These are phyloP conservation scores for Oryza glaberrima DNA, from an alignment of 176 grass and related monocot species.

Conservation along the genomic window DNA sequence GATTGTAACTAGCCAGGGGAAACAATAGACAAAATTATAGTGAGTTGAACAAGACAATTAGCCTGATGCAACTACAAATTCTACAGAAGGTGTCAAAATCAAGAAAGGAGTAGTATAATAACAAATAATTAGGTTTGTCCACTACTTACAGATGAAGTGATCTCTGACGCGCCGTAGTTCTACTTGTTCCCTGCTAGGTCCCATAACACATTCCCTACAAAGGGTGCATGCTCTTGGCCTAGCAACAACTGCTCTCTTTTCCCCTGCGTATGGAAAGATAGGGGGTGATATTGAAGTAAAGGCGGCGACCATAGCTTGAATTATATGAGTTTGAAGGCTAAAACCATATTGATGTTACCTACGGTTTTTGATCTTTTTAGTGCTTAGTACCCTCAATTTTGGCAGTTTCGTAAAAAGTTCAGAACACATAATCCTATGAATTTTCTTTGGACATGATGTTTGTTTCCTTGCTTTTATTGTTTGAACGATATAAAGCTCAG, in stretches of 20 bases:
- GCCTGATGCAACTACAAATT: no score
- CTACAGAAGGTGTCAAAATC: not conserved
- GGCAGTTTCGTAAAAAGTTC: not conserved
- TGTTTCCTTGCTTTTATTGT: not conserved
- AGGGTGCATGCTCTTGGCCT: constrained; percentile 80
- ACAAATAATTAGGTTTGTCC: not conserved
- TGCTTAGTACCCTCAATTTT: not conserved
- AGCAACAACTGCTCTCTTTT: constrained; percentile 63
- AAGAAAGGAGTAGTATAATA: not conserved
- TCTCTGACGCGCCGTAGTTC: constrained; percentile 74
- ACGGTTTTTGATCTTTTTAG: not conserved
- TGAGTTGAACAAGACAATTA: no score
- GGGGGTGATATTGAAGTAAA: not conserved
- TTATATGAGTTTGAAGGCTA: no score
- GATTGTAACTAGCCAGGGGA: constrained; percentile 62
- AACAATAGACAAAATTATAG: not conserved
- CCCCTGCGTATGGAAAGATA: constrained; percentile 42
- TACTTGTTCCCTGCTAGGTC: constrained; percentile 34
- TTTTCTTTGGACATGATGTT: not conserved
- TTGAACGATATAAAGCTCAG: constrained; percentile 8
- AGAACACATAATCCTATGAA: not conserved
- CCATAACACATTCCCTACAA: constrained; percentile 79
- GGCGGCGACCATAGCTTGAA: not conserved
- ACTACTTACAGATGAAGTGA: constrained; percentile 92
- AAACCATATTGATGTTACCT: not conserved